These are phyloP conservation scores for Jatropha curcas DNA, from an alignment of 345 rosid genomes.

Conservation along the genomic window DNA sequence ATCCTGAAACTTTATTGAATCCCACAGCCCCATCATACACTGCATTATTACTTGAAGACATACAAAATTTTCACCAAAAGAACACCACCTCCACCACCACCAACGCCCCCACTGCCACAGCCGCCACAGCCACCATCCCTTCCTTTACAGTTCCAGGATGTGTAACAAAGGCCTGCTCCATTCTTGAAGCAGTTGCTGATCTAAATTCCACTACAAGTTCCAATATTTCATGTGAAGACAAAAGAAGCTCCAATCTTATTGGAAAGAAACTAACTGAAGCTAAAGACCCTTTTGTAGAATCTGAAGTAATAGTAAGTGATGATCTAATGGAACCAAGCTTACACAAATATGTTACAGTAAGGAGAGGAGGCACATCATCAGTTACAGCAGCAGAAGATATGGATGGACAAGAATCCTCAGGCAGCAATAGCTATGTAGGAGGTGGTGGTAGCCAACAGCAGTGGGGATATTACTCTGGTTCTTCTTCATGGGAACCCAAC, in stretches of 20 bases:
- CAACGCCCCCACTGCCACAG: background rate
- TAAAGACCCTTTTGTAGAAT: constrained; percentile 65
- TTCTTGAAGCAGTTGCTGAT: constrained; percentile 79
- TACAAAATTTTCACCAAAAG: constrained; percentile 89
- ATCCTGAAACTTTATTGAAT: constrained; percentile 53
- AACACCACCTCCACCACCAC: constrained; percentile 24
- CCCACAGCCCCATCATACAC: constrained; percentile 58
- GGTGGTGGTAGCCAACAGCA: constrained; percentile 48
- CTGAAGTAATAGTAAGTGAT: constrained; percentile 50
- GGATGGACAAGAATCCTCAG: constrained; percentile 88
- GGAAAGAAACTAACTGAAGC: constrained; percentile 38
- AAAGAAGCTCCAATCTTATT: constrained; percentile 5
- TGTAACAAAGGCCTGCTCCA: constrained; percentile 72
- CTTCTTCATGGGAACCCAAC: constrained; percentile 69
- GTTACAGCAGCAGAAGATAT: constrained; percentile 44
- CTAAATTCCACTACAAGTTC: constrained; percentile 71
- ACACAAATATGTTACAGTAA: constrained; percentile 81
- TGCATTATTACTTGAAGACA: constrained; percentile 73
- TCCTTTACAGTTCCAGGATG: constrained; percentile 58
- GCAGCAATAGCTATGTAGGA: constrained; percentile 76
- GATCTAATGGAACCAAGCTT: constrained; percentile 83
- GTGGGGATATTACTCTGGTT: constrained; percentile 48
- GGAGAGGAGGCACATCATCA: constrained; percentile 52
- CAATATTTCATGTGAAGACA: constrained; percentile 31
- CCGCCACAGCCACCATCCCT: constrained; percentile 13